Base-by-base conservation (phyloP, 1,139 yeast genomes). In the Saccharomycopsis hybrid region DNA sequence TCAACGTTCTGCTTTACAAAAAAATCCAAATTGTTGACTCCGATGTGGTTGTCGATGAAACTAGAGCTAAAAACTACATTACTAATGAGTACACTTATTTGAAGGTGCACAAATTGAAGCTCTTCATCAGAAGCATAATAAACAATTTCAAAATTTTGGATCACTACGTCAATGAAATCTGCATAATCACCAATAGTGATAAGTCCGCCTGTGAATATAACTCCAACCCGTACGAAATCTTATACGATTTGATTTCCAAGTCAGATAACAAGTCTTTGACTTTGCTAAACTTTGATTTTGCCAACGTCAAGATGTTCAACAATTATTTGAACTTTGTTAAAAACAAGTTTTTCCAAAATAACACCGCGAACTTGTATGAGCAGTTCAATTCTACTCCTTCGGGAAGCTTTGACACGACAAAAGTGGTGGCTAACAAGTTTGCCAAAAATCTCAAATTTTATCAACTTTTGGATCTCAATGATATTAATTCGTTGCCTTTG, bases 231-330 rank as follows among this genome's bases (percentile, higher is more conserved):
- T 62, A 56, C 45, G 57, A 56, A 18, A 54, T 61, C 0, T 41
- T 62, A 4, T 61, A 61, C 45, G 64, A 61, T 33, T 47, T 62
- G 18, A 57, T 62, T 45, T 50, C 62, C 37, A 58, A 58, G 0
- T 56, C 54, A 29, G 55, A 60, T 48, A 60, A 60, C 42, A 60
- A 61, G 48, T 53, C 51, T 4, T 25, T 51, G 8, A 46, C 46
- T 3, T 49, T 61, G 35, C 58, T 58, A 39, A 62, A 62, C 48
- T 51, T 58, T 44, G 64, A 62, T 45, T 51, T 54, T 41, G 54
- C 48, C 46, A 61, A 62, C 48, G 52, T 60, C 53, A 60, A 59
- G 46, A 59, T 60, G 43, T 60, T 60, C 52, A 56, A 58, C 28
- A 55, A 63, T 0, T 54, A 61, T 7, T 39, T 59, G 41, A 54